Evolutionary conservation across 2,329 filamentous ascomycete species (phyloP), one percentile per base, ranked within the genome.

Genomic region (Xylaria arbuscula): DNA sequence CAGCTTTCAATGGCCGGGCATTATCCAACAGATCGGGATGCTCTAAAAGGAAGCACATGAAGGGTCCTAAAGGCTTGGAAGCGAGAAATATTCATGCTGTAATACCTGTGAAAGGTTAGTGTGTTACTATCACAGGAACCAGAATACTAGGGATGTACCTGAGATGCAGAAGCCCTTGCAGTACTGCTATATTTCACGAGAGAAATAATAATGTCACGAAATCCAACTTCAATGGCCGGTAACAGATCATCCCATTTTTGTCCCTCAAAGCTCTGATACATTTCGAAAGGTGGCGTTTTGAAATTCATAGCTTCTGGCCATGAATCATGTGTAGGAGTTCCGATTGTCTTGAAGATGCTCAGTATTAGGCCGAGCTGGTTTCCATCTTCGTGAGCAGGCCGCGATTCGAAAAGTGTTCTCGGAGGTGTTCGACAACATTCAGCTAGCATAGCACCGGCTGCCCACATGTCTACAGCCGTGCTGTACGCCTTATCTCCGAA

Each of bases 281-380:
- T 97, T 15, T 94, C 92, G 86, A 97, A 99, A 19, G 97, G 96
- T 0, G 92, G 92, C 1, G 89, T 88, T 67, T 80, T 84, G 75
- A 97, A 91, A 0, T 77, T 76, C 11, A 81, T 81, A 5, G 93
- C 92, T 80, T 94, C 93, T 1, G 96, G 96, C 96, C 96, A 99
- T 0, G 84, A 89, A 61, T 90, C 83, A n/a, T 85, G 80, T 53
- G 91, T 92, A 0, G 96, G 96, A 1, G 94, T 98, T 1, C 97
- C 97, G 7, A 99, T 80, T 0, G 91, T 97, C 80, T 92, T 90
- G 81, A 99, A 98, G 42, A 98, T 95, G 76, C 93, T 97, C 62
- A 94, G 86, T 65, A 99, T 95, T 59, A 99, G 84, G 0, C 93
- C 92, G 47, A 99, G 84, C 80, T 99, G 96, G 76, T 93, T 98